Conservation (phyloP, 257 asterid genomes). For the Ligustrum vulgare region DNA sequence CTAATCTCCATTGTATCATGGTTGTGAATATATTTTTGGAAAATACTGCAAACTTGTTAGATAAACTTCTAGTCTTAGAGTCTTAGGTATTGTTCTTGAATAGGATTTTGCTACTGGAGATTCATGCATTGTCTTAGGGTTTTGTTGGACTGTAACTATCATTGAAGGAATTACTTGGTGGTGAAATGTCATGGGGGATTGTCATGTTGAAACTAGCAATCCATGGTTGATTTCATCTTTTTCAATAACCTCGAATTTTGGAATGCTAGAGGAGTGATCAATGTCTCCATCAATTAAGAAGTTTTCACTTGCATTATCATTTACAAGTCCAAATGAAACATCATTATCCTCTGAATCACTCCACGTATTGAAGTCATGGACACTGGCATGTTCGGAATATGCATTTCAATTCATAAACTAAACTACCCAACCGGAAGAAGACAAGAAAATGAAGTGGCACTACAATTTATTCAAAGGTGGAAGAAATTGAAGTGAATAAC, state of each 20-base stretch:
- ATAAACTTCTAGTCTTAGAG: constrained; percentile 4
- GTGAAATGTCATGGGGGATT: constrained; percentile 45
- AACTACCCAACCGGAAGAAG: neutral
- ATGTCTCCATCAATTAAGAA: constrained; percentile 48
- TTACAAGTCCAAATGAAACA: constrained; percentile 29
- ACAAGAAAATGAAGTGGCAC: too few species aligned
- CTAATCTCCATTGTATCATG: neutral
- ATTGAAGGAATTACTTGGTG: constrained; percentile 59
- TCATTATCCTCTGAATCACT: constrained; percentile 22
- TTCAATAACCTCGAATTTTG: constrained; percentile 38
- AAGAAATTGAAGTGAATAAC: constrained; percentile 22
- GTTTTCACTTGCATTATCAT: constrained; percentile 28
- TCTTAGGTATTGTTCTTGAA: neutral
- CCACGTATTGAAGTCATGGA: constrained; percentile 26
- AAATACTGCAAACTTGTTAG: constrained; percentile 16
- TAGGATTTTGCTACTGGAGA: constrained; percentile 23
- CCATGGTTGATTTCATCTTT: constrained; percentile 50
- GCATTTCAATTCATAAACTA: neutral
- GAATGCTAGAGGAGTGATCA: constrained; percentile 43
- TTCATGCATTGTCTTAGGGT: constrained; percentile 29
- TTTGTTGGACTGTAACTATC: constrained; percentile 48
- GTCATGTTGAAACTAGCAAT: constrained; percentile 57
- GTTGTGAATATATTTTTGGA: constrained; percentile 20
- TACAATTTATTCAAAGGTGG: neutral
- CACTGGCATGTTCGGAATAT: constrained; percentile 34